phyloP scores from a whole-genome alignment of 1,284 basidiomycete species.

The Spongispora temasekensis region DNA sequence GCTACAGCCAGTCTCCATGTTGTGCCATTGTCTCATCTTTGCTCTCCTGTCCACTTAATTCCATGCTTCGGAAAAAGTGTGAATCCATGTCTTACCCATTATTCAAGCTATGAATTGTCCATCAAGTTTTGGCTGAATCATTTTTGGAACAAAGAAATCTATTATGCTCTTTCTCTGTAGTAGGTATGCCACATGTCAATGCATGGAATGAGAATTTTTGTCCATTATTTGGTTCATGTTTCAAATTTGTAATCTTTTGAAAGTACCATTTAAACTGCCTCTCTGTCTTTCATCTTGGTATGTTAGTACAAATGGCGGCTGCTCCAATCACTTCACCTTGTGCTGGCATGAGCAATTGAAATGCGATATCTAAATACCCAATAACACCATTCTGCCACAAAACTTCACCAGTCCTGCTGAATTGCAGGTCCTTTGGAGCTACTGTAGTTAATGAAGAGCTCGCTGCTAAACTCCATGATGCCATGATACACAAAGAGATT shows the following conservation, averaged over 20 bases:
- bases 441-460: not conserved
- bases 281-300: not conserved
- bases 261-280: not conserved
- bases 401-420: not conserved
- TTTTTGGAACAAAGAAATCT: not conserved
- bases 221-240: too few species aligned
- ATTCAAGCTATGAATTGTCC: not conserved
- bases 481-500: not conserved
- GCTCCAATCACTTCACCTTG: not conserved
- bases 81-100: not conserved
- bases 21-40: not conserved
- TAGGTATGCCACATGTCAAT: too few species aligned
- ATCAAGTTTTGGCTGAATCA: not conserved
- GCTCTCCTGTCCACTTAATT: not conserved
- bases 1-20: not conserved
- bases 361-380: not conserved
- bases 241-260: too few species aligned
- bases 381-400: not conserved
- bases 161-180: too few species aligned
- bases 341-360: not conserved
- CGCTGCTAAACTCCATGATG: not conserved
- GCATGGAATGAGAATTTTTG: too few species aligned
- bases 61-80: not conserved
- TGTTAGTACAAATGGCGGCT: not conserved
- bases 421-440: not conserved